These are phyloP conservation scores for Aspergillus nanangensis DNA, from an alignment of 495 filamentous ascomycete genomes.

Conservation along the genomic window DNA sequence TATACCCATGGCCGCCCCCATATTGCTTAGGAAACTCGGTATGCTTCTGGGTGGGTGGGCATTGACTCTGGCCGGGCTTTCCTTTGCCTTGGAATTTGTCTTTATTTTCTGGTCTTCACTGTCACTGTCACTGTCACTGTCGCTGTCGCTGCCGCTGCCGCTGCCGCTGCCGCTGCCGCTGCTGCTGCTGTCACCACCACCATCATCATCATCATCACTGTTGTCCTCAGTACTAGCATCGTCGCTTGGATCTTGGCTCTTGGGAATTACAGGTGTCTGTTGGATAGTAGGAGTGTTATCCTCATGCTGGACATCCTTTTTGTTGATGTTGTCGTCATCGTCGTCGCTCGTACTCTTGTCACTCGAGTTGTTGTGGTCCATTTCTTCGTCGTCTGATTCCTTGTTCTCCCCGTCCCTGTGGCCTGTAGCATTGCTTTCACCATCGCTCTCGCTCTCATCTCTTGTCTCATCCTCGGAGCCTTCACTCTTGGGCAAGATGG, in stretches of 20 bases:
- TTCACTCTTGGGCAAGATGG: too few species aligned
- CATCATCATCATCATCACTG: neutral
- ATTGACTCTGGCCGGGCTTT: too few species aligned
- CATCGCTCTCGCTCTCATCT: neutral
- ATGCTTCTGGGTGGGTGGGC: too few species aligned
- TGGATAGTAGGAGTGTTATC: too few species aligned
- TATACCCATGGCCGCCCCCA: too few species aligned
- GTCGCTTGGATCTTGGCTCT: too few species aligned
- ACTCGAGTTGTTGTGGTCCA: neutral
- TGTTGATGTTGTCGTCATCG: neutral
- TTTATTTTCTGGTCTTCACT: neutral
- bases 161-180: neutral
- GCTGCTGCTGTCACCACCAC: neutral
- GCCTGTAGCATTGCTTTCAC: neutral
- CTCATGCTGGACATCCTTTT: too few species aligned
- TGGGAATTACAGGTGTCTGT: too few species aligned
- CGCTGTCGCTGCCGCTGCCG: neutral
- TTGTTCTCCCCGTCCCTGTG: neutral
- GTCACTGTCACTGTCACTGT: neutral
- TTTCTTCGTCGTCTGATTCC: neutral
- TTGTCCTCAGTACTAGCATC: too few species aligned
- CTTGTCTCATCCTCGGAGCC: conserved; percentile 8
- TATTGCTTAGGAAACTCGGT: too few species aligned
- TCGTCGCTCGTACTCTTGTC: neutral
- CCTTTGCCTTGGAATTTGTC: neutral